These are phyloP conservation scores for Endocalyx cinctus DNA, from an alignment of 2,329 filamentous ascomycete species.

Conservation along the genomic window DNA sequence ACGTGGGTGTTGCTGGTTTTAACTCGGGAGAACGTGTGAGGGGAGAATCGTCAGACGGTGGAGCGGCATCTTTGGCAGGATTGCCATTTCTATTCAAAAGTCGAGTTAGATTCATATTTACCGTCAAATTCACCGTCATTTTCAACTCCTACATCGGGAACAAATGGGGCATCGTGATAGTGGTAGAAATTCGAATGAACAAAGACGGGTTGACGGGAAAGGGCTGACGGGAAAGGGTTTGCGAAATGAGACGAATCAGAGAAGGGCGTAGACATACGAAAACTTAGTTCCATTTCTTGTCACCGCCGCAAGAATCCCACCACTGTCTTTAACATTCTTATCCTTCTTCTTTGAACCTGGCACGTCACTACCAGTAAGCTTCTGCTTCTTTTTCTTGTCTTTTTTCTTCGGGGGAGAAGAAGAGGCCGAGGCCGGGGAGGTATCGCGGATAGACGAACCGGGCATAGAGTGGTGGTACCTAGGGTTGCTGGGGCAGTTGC, in stretches of 20 bases:
- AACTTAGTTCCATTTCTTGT: conserved; percentile 31
- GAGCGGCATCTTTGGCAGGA: conserved; percentile 17
- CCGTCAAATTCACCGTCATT: too few species aligned
- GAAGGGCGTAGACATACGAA: conserved; percentile 19
- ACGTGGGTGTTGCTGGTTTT: conserved; percentile 23
- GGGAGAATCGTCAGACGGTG: conserved; percentile 21
- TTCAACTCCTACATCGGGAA: too few species aligned
- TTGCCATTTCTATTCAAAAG: conserved; percentile 16
- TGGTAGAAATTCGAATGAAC: too few species aligned
- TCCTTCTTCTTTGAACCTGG: conserved; percentile 32
- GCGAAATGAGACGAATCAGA: conserved; percentile 11
- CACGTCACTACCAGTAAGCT: conserved; percentile 25
- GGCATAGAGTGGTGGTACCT: conserved; percentile 28
- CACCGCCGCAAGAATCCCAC: conserved; percentile 30
- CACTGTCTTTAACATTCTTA: conserved; percentile 30
- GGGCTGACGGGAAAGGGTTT: conserved; percentile 5
- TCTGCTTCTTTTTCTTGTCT: conserved; percentile 24
- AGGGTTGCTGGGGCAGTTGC: conserved; percentile 25
- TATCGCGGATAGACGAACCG: conserved; percentile 30
- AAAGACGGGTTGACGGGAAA: neutral
- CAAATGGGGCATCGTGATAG: too few species aligned
- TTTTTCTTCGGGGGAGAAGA: conserved; percentile 22
- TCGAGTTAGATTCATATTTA: too few species aligned
- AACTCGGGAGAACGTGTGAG: conserved; percentile 24
- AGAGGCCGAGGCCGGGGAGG: conserved; percentile 21